Percentiles rank a stretch among this genome's conserved stretches.
phyloP scores from a whole-genome alignment of 352 stramenopile species.

The Globisporangium orthogonon region DNA sequence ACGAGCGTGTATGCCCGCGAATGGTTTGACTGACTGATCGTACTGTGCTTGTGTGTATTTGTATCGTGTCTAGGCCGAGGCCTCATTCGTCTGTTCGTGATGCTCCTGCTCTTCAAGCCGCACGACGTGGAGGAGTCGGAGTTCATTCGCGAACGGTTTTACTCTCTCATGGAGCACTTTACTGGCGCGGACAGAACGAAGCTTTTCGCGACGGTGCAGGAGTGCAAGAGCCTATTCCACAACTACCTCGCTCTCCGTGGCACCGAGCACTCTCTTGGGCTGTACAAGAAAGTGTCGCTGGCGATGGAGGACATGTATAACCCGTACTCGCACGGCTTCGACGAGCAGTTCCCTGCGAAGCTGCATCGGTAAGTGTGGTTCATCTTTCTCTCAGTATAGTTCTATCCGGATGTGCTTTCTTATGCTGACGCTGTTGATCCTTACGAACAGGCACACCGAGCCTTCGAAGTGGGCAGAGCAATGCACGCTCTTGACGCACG shows the following conservation, averaged over 20 bases:
- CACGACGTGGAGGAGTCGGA: constrained; percentile 20
- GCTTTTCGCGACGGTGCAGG: constrained; percentile 27
- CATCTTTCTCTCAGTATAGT: neutral
- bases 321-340: constrained; percentile 14
- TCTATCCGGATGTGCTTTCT: neutral
- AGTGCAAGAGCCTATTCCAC: constrained; percentile 47
- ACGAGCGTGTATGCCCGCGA: neutral
- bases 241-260: constrained; percentile 40
- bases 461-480: constrained; percentile 62
- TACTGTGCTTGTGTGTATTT: neutral
- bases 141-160: constrained; percentile 40
- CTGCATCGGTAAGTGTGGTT: constrained; percentile 13
- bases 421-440: neutral
- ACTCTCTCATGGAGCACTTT: constrained; percentile 31
- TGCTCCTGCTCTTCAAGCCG: constrained; percentile 55
- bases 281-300: constrained; percentile 13
- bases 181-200: constrained; percentile 25
- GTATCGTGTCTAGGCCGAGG: constrained; percentile 24
- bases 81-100: constrained; percentile 55
- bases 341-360: constrained; percentile 14
- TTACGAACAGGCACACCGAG: constrained; percentile 34
- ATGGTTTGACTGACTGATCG: neutral
- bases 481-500: constrained; percentile 75
- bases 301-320: constrained; percentile 24
- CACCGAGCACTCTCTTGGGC: constrained; percentile 5